phyloP scores from a whole-genome alignment of 179 eudicot species.

The Actinidia chinensis region DNA sequence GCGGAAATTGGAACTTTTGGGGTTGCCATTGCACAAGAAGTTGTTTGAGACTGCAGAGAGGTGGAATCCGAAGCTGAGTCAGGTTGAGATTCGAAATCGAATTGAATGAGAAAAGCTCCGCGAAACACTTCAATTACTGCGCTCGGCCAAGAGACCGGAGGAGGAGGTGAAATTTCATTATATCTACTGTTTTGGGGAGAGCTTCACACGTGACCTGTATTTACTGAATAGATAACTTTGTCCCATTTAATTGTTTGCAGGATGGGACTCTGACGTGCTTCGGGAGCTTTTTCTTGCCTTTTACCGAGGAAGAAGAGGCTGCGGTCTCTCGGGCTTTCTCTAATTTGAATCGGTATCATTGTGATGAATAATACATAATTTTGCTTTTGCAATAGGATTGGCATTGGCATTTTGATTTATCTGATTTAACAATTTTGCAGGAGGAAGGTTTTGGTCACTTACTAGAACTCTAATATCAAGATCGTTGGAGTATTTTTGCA shows the following conservation, averaged over 20 bases:
- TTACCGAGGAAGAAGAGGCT: constrained; percentile 60
- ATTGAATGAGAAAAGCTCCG: constrained; percentile 24
- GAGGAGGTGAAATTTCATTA: constrained; percentile 32
- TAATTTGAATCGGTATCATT: constrained; percentile 44
- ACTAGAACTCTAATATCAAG: constrained; percentile 77
- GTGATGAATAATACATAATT: constrained; percentile 1
- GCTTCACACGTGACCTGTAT: not conserved
- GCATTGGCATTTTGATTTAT: constrained; percentile 12
- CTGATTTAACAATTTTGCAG: constrained; percentile 34
- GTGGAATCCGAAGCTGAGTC: constrained; percentile 32
- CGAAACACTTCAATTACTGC: constrained; percentile 21
- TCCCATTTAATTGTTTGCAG: constrained; percentile 15
- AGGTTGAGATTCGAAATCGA: constrained; percentile 43
- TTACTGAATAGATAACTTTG: not conserved
- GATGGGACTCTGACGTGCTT: constrained; percentile 27
- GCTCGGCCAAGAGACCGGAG: constrained; percentile 39
- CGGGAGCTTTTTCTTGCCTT: constrained; percentile 59
- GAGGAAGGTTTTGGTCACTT: constrained; percentile 63
- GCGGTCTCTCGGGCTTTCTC: constrained; percentile 61
- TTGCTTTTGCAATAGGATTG: constrained; percentile 4
- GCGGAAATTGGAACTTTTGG: constrained; percentile 18
- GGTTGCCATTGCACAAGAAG: constrained; percentile 36
- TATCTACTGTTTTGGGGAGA: not conserved
- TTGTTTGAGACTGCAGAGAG: constrained; percentile 36
- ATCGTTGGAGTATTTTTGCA: constrained; percentile 70